Conservation (phyloP, 1,284 basidiomycete species). For the Ustilago sp. region DNA sequence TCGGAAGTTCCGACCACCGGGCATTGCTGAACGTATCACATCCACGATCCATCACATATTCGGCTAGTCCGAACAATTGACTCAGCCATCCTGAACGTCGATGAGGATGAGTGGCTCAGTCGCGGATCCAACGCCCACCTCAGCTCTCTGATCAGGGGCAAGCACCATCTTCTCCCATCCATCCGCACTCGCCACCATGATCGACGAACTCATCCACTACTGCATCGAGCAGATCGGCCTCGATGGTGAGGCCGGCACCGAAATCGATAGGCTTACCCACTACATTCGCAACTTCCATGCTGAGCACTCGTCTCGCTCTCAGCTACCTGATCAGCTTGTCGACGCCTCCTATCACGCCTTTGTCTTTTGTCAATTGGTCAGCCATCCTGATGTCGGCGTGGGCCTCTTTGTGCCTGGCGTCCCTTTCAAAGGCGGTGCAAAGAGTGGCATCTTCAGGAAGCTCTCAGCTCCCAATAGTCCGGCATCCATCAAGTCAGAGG, state of each 20-base stretch:
- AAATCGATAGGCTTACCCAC: constrained; percentile 77
- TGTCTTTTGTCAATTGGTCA: constrained; percentile 81
- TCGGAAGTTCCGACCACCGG: not conserved
- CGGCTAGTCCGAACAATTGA: not conserved
- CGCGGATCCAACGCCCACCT: not conserved
- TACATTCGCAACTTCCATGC: constrained; percentile 78
- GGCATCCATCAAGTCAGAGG: constrained; percentile 8
- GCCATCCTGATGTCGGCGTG: constrained; percentile 78
- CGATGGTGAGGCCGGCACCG: constrained; percentile 83
- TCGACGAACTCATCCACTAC: constrained; percentile 81
- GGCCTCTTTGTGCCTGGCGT: constrained; percentile 70
- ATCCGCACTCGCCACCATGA: constrained; percentile 63
- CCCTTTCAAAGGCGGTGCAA: constrained; percentile 20
- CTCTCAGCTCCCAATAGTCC: constrained; percentile 12
- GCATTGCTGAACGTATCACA: not conserved
- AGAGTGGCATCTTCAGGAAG: constrained; percentile 20
- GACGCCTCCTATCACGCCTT: constrained; percentile 83
- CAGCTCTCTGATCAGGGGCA: not conserved
- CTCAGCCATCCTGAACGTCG: not conserved
- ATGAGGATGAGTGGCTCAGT: not conserved
- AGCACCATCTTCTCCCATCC: not conserved
- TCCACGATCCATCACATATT: constrained; percentile 2
- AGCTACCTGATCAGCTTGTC: constrained; percentile 73
- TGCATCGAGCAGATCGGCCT: constrained; percentile 82
- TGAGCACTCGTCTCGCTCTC: constrained; percentile 66